Evolutionary conservation across 108 stramenopile genomes (phyloP).

Genomic region (Poteriospumella lacustris): DNA sequence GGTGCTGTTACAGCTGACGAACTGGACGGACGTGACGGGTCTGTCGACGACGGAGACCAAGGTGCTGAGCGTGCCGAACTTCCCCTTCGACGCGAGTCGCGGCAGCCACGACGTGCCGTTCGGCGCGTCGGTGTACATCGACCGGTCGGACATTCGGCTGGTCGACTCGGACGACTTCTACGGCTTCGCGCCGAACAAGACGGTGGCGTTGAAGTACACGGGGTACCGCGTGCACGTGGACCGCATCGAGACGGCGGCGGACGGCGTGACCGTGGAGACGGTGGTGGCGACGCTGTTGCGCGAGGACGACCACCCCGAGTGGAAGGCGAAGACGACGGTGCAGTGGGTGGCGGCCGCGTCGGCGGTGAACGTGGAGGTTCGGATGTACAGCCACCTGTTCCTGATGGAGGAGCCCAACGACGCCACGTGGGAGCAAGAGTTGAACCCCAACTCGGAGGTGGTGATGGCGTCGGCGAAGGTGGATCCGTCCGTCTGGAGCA

Average conservation of each 20-base stretch:
- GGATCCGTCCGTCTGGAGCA: background rate
- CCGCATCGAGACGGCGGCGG: constrained; percentile 26
- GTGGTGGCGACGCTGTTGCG: background rate
- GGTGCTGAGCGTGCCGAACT: constrained; percentile 58
- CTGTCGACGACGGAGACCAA: no score
- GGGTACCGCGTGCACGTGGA: constrained; percentile 64
- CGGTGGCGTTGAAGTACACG: constrained; percentile 84
- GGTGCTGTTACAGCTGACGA: background rate
- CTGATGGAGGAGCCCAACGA: constrained; percentile 53
- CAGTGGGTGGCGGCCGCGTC: constrained; percentile 43
- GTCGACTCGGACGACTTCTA: constrained; percentile 73
- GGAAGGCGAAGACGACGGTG: constrained; percentile 40
- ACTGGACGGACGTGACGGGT: background rate
- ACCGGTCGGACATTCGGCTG: constrained; percentile 75
- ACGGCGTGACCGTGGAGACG: constrained; percentile 5
- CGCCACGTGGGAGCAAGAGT: constrained; percentile 80
- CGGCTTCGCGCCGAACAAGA: constrained; percentile 85
- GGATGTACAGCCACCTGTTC: constrained; percentile 91
- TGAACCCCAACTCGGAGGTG: constrained; percentile 66
- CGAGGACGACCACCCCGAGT: background rate
- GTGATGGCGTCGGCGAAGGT: background rate
- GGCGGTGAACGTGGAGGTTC: constrained; percentile 49
- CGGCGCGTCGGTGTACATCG: constrained; percentile 75
- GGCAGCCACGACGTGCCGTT: constrained; percentile 75
- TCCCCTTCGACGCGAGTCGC: constrained; percentile 69